These are phyloP conservation scores for Porogramme epimiltina DNA, from an alignment of 1,284 basidiomycete genomes.

Conservation along the genomic window DNA sequence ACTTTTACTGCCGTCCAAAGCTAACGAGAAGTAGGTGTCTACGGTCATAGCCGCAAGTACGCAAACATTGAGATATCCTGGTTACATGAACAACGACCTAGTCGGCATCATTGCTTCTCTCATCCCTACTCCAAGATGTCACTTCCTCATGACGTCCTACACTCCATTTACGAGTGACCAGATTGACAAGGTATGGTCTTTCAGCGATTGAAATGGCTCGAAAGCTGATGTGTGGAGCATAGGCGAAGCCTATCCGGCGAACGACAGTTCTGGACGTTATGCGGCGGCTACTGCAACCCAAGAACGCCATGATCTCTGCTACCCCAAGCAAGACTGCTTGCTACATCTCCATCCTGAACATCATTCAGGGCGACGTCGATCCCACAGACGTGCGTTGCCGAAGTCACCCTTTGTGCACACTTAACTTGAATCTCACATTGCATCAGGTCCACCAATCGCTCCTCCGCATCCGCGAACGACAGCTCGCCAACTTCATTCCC, in stretches of 20 bases:
- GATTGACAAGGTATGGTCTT: constrained; percentile 78
- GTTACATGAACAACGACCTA: constrained; percentile 99
- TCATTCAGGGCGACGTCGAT: constrained; percentile 98
- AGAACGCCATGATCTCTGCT: constrained; percentile 99
- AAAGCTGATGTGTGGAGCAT: neutral
- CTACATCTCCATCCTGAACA: constrained; percentile 98
- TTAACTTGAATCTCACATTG: too few relatives aligned
- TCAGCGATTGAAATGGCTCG: neutral
- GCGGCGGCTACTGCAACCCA: constrained; percentile 95
- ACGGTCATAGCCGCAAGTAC: constrained; percentile 98
- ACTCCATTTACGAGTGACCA: constrained; percentile 98
- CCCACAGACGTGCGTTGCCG: constrained; percentile 82
- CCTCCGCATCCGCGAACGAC: constrained; percentile 93
- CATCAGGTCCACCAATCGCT: constrained; percentile 96
- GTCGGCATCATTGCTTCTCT: constrained; percentile 97
- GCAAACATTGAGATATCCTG: constrained; percentile 95
- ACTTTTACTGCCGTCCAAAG: neutral
- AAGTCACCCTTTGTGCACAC: neutral
- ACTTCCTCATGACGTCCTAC: constrained; percentile 99
- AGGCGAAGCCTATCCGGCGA: constrained; percentile 69
- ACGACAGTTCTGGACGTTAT: constrained; percentile 98
- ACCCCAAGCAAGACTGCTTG: constrained; percentile 89
- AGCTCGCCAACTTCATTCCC: constrained; percentile 97
- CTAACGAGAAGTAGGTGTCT: constrained; percentile 65
- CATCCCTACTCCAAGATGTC: constrained; percentile 98